Evolutionary conservation across 1,284 basidiomycete genomes (phyloP), one percentile per base, ranked within the genome.

Genomic region (Trichosporon ovoides): DNA sequence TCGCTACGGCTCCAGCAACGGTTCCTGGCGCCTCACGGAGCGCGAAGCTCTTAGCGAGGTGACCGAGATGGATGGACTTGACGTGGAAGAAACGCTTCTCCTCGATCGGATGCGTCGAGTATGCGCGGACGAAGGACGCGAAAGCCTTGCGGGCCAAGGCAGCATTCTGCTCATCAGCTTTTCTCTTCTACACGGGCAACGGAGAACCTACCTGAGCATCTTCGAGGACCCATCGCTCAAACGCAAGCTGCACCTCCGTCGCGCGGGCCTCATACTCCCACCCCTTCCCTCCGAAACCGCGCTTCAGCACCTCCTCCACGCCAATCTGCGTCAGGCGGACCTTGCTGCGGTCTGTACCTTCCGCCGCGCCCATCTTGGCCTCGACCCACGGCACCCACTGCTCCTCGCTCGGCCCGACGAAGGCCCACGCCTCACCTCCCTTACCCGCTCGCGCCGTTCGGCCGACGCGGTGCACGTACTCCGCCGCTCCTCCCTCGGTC

Each of bases 1-100:
- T 67, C 20, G 62, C 57, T n/a, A 62, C 69, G n/a, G 58, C 52
- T 13, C 59, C 56, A 13, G 75, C 68, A 46, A 91, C 83, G 2
- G 84, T 78, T 28, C 83, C 87, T 0, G 96, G 96, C 1, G 95
- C 90, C 62, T 98, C 95, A 35, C 96, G 87, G 53, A 98, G 81
- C 0, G 91, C 93, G 71, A 98, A 99, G 0, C 92, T 85, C 77
- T 99, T 98, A 37, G 96, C 95, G 20, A 98, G 78, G 80, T 99
- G 96, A 1, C 96, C 96, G 38, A 97, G 83, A 73, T 99, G 96
- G 10, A 98, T 81, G 66, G 93, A 84, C 34, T 89, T 87, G 56
- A 97, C 86, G 76, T 97, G 93, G 81, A 99, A 98, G 59, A 96
- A 90, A 62, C 89, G 85, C 69, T 98, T 98, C 75, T 98, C 96